These are phyloP conservation scores for Fraxinus ornus DNA, from an alignment of 305 asterid species.

Conservation along the genomic window DNA sequence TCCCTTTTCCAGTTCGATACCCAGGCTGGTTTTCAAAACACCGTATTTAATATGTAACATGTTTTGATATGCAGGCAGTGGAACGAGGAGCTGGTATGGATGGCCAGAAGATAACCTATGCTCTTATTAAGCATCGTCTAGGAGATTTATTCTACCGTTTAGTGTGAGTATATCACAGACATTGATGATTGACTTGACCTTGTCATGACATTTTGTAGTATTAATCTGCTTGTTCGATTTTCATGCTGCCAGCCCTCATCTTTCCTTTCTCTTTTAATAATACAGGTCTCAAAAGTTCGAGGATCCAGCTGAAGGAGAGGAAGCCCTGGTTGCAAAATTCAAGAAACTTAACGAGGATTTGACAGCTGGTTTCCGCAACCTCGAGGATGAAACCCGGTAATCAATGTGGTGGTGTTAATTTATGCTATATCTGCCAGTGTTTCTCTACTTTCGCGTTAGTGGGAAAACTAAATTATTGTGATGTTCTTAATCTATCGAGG, in stretches of 20 bases:
- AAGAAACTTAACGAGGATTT: conserved; percentile 84
- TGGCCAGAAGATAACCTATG: conserved; percentile 89
- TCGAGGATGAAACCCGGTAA: conserved; percentile 91
- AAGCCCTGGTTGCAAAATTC: conserved; percentile 60
- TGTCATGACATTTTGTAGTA: background rate
- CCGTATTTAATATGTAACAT: background rate
- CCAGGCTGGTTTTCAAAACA: background rate
- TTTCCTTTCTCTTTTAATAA: background rate
- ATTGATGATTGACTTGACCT: background rate
- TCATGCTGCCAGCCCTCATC: conserved; percentile 5
- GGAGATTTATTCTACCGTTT: conserved; percentile 93
- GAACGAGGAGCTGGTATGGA: conserved; percentile 99
- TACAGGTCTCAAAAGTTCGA: conserved; percentile 94
- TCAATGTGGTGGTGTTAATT: background rate
- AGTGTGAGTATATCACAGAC: conserved; percentile 64
- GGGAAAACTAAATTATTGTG: conserved; percentile 15
- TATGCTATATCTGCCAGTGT: conserved; percentile 10
- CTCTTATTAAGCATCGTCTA: conserved; percentile 84
- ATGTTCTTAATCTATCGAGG: conserved; percentile 17
- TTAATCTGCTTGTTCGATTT: background rate
- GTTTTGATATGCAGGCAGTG: conserved; percentile 62
- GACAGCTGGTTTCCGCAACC: conserved; percentile 93
- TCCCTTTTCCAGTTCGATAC: background rate
- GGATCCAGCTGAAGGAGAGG: conserved; percentile 99
- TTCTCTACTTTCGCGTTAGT: conserved; percentile 8